phyloP scores from a whole-genome alignment of 768 basidiomycete species.

The Pleurotus giganteus region DNA sequence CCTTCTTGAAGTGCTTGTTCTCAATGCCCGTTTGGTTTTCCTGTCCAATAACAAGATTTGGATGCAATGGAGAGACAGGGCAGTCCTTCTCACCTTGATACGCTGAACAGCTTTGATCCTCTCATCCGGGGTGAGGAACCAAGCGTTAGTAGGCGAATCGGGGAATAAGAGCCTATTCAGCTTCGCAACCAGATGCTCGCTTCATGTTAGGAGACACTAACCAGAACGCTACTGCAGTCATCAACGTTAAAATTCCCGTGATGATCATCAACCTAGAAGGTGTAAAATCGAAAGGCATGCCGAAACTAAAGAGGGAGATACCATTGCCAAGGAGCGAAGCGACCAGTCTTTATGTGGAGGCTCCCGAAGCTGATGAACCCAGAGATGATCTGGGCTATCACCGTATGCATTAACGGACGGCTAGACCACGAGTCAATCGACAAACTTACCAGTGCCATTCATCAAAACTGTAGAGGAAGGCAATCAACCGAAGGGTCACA shows the following conservation, averaged over 20 bases:
- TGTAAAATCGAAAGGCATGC: background rate
- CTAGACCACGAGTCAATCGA: background rate
- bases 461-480: conserved; percentile 50
- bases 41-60: conserved; percentile 29
- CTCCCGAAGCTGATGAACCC: conserved; percentile 69
- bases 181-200: background rate
- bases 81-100: conserved; percentile 42
- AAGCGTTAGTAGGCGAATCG: conserved; percentile 57
- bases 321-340: conserved; percentile 78
- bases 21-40: conserved; percentile 81
- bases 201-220: conserved; percentile 20
- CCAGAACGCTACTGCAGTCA: conserved; percentile 56
- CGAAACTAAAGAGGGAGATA: conserved; percentile 9
- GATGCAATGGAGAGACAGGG: background rate
- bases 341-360: conserved; percentile 54
- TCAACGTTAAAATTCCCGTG: conserved; percentile 57
- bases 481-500: background rate
- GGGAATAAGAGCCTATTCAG: conserved; percentile 54
- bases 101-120: conserved; percentile 49
- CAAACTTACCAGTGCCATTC: conserved; percentile 61
- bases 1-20: conserved; percentile 78
- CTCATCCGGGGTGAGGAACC: conserved; percentile 55
- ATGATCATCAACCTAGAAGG: conserved; percentile 63
- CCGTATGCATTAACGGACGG: background rate
- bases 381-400: conserved; percentile 62